phyloP scores from a whole-genome alignment of 225 moss, liverwort and hornwort genomes.

The Rhytidiadelphus loreus region DNA sequence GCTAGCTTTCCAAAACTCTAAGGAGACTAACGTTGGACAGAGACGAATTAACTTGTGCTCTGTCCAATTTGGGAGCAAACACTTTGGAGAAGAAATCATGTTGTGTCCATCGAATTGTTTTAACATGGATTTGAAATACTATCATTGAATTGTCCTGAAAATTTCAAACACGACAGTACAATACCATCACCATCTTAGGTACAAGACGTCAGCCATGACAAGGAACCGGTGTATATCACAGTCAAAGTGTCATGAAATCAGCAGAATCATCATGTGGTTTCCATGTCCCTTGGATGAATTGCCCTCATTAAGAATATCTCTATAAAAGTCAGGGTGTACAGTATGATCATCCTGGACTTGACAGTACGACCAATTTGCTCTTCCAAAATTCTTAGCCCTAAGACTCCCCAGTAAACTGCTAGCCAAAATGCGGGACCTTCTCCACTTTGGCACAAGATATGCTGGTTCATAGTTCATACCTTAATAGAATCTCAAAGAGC shows the following conservation, averaged over 20 bases:
- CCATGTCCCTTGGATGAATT: background rate
- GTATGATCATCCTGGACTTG: background rate
- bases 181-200: background rate
- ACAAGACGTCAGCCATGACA: background rate
- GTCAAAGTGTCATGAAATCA: background rate
- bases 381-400: background rate
- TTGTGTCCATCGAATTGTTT: background rate
- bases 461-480: background rate
- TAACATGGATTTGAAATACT: background rate
- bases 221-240: background rate
- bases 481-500: background rate
- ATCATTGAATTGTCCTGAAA: background rate
- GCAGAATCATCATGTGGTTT: background rate
- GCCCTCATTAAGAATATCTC: background rate
- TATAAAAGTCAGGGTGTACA: background rate
- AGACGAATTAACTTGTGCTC: background rate
- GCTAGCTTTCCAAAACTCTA: background rate
- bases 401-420: background rate
- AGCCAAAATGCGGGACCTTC: background rate
- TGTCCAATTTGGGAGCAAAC: background rate
- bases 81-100: background rate
- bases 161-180: background rate
- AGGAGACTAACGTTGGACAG: background rate
- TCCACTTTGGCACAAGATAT: background rate
- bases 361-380: background rate